Conservation (phyloP, 352 stramenopile species). For the Saprolegnia parasitica region DNA sequence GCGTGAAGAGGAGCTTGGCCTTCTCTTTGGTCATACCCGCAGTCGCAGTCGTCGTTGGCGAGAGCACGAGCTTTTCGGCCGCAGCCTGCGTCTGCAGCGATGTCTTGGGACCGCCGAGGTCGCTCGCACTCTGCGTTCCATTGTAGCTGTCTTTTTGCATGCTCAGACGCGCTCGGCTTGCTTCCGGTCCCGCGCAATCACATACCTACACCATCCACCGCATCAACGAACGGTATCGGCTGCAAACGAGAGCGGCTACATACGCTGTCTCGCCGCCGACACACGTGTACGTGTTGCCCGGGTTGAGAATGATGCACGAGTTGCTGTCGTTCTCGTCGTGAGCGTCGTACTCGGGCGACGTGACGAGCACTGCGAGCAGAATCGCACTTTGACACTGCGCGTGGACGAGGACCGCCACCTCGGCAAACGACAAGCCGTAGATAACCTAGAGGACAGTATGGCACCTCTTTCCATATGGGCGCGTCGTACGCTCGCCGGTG, state of each 20-base stretch:
- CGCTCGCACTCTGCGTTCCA: constrained; percentile 2
- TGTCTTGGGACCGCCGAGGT: constrained; percentile 18
- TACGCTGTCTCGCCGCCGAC: constrained; percentile 47
- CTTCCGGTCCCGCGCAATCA: constrained; percentile 61
- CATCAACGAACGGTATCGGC: too few species aligned
- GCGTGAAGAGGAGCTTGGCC: constrained; percentile 10
- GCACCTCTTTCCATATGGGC: constrained; percentile 20
- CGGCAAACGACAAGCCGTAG: constrained; percentile 61
- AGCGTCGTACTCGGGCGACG: not conserved
- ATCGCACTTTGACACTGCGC: constrained; percentile 69
- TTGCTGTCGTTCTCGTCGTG: constrained; percentile 3
- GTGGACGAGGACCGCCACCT: constrained; percentile 71
- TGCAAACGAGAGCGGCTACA: too few species aligned
- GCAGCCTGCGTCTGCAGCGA: constrained; percentile 10
- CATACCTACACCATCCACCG: constrained; percentile 38
- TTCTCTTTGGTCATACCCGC: constrained; percentile 1
- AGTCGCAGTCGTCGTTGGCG: not conserved
- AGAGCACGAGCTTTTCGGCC: constrained; percentile 8
- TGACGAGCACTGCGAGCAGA: constrained; percentile 55
- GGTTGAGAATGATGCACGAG: constrained; percentile 59
- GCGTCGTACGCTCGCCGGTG: constrained; percentile 45
- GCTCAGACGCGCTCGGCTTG: constrained; percentile 45
- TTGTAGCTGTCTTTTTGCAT: not conserved
- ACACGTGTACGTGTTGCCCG: constrained; percentile 67
- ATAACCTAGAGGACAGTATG: not conserved